Base-by-base conservation (phyloP, 495 filamentous ascomycete species). In the Pyronema domesticum region DNA sequence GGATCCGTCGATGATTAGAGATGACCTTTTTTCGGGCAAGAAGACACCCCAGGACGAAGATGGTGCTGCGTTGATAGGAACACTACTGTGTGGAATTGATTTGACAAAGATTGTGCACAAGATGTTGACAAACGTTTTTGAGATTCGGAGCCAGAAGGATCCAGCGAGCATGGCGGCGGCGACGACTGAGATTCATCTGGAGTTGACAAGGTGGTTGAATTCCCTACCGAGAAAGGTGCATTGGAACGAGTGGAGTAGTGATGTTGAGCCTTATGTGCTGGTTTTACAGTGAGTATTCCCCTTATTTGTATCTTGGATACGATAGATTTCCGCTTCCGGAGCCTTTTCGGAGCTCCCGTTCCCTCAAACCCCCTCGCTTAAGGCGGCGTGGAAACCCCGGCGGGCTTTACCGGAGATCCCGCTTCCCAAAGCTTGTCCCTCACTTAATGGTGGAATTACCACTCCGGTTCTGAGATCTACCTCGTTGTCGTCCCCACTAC, bases 41-140 rank as follows among this genome's bases (percentile, higher is more conserved):
- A 50, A 50, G 17, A 50, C 64, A 39, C 63, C 62, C 3, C 62
- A 61, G 8, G 67, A 59, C 49, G 66, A 68, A 37, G 64, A 68
- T 51, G 63, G 65, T 1, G 34, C 58, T 3, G 54, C 58, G 6
- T 59, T 67, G 13, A 60, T 66, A 15, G 61, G 60, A 5, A 48
- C 56, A 0, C 62, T 64, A 17, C 57, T 65, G 7, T 66, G 67
- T 23, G 59, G 62, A 43, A 60, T 58, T 13, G 65, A 68, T 51
- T 54, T 68, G 13, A 62, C 56, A 48, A 65, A 65, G 37, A 67
- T 68, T 36, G 55, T 67, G 6, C 65, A 68, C 53, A 61, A 54
- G 18, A 68, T 68, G 60, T 65, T 68, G 36, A 68, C 61, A 7
- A 63, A 68, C 18, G 55, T 68, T 9, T 68, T 67, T 23, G 63